Evolutionary conservation across 345 rosid species (phyloP).

Genomic region (Cardamine occulta): DNA sequence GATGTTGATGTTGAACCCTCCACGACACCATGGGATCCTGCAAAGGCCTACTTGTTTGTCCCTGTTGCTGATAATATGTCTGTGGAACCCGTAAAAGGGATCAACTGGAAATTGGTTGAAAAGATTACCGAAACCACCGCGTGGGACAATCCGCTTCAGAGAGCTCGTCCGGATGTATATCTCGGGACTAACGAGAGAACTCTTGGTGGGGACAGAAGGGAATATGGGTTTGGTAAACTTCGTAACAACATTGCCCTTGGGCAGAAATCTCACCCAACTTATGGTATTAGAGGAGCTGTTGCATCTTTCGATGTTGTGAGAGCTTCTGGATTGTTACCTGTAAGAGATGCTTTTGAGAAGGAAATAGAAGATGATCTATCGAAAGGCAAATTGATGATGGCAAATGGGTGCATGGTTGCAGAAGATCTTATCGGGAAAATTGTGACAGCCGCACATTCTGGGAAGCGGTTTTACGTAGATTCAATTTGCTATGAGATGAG

Average conservation of each 20-base stretch:
- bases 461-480: constrained; percentile 97
- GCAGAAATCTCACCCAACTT: constrained; percentile 93
- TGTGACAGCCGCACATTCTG: constrained; percentile 97
- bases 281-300: constrained; percentile 98
- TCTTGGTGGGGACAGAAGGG: constrained; percentile 98
- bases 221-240: constrained; percentile 95
- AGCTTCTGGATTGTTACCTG: constrained; percentile 89
- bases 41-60: constrained; percentile 95
- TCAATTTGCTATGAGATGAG: constrained; percentile 86
- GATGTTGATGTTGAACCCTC: constrained; percentile 99
- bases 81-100: constrained; percentile 68
- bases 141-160: constrained; percentile 98
- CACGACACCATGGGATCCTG: constrained; percentile 99
- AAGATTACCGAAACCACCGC: constrained; percentile 60
- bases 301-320: constrained; percentile 91
- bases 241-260: constrained; percentile 89
- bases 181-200: constrained; percentile 99
- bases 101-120: constrained; percentile 86
- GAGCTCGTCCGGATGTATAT: constrained; percentile 96
- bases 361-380: constrained; percentile 47
- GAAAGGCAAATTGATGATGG: constrained; percentile 76
- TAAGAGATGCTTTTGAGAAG: constrained; percentile 54
- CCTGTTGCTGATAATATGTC: constrained; percentile 78
- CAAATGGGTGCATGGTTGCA: constrained; percentile 62
- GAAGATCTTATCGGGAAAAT: constrained; percentile 82